Percentiles rank a stretch among this genome's conserved stretches.
Conservation (phyloP, 1,139 yeast genomes). For the Taphrina populina region DNA sequence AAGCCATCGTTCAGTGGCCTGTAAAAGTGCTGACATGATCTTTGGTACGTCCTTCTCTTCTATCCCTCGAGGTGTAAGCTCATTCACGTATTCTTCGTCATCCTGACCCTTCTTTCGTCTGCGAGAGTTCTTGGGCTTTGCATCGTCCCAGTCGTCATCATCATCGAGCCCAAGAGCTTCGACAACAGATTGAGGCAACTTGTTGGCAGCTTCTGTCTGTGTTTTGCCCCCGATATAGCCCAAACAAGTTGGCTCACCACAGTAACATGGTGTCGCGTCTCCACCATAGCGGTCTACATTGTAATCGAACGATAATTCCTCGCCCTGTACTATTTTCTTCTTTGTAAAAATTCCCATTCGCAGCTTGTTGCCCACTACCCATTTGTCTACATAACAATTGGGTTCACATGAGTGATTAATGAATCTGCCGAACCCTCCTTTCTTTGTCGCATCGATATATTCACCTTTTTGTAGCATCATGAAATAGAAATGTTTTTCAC, state of each 20-base stretch:
- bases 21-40: slow-evolving; percentile 79
- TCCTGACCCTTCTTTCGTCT: slow-evolving; percentile 49
- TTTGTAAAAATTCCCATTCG: slow-evolving; percentile 95
- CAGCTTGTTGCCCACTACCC: slow-evolving; percentile 90
- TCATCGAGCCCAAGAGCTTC: slow-evolving; percentile 80
- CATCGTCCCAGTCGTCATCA: slow-evolving; percentile 47
- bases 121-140: slow-evolving; percentile 49
- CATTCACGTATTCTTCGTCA: slow-evolving; percentile 61
- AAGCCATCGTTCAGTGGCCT: slow-evolving; percentile 68
- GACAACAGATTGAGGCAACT: slow-evolving; percentile 77
- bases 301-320: slow-evolving; percentile 92
- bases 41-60: slow-evolving; percentile 59
- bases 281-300: slow-evolving; percentile 97
- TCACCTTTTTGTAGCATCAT: slow-evolving; percentile 96
- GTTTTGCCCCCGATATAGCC: slow-evolving; percentile 96
- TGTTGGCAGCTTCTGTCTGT: slow-evolving; percentile 71
- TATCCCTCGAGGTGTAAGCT: slow-evolving; percentile 58
- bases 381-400: slow-evolving; percentile 90
- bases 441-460: slow-evolving; percentile 88
- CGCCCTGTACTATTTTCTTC: slow-evolving; percentile 68
- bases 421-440: slow-evolving; percentile 85
- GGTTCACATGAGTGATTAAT: slow-evolving; percentile 95
- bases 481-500: slow-evolving; percentile 86
- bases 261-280: slow-evolving; percentile 87
- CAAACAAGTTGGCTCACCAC: slow-evolving; percentile 89